phyloP scores from a whole-genome alignment of 352 stramenopile species.

The Phytophthora agathidicida region DNA sequence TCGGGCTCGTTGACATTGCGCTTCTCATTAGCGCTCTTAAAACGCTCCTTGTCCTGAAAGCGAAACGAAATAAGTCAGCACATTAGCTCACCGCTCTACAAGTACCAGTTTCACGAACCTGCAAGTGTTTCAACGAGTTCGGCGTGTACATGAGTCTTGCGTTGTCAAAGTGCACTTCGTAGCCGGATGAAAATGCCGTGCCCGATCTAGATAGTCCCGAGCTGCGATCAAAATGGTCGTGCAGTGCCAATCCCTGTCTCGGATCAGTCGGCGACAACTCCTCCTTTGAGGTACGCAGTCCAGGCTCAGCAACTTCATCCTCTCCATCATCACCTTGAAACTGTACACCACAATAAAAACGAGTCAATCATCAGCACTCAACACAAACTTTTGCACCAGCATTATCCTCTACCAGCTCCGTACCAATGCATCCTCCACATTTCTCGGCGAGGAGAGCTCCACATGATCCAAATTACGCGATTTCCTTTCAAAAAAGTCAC shows the following conservation, averaged over 20 bases:
- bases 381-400: neutral
- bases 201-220: constrained; percentile 43
- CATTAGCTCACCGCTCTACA: too few relatives aligned
- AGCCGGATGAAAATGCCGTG: constrained; percentile 69
- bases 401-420: neutral
- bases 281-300: constrained; percentile 13
- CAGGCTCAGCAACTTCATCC: constrained; percentile 1
- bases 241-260: constrained; percentile 18
- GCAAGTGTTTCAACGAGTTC: constrained; percentile 74
- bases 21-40: constrained; percentile 2
- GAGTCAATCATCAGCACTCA: neutral
- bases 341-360: constrained; percentile 12
- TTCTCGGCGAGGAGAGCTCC: constrained; percentile 61
- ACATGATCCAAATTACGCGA: constrained; percentile 78
- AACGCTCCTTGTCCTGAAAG: constrained; percentile 34
- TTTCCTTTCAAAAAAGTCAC: constrained; percentile 75
- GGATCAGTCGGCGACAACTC: constrained; percentile 20
- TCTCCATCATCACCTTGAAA: constrained; percentile 10
- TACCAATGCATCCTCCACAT: constrained; percentile 26
- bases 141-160: constrained; percentile 58
- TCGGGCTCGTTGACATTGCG: neutral
- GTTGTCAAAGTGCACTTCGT: constrained; percentile 72
- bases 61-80: constrained; percentile 3
- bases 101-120: constrained; percentile 38
- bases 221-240: constrained; percentile 29